phyloP scores from a whole-genome alignment of 108 stramenopile genomes.

The Craspedostauros australis region DNA sequence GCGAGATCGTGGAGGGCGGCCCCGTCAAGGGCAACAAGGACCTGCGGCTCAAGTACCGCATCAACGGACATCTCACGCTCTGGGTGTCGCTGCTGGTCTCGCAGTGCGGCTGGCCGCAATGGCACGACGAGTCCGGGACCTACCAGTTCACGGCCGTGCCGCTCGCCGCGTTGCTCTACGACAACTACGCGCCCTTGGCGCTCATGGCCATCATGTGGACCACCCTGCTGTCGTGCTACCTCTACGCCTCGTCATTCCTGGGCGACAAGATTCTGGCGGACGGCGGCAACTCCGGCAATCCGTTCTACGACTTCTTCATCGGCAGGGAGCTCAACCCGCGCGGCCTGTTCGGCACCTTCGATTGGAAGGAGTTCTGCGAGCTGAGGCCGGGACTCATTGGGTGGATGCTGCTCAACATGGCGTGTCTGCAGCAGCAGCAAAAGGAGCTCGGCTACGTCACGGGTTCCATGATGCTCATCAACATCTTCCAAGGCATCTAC shows the following conservation, averaged over 20 bases:
- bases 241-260: conserved; percentile 72
- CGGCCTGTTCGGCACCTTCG: conserved; percentile 48
- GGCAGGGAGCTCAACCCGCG: conserved; percentile 98
- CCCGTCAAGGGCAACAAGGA: conserved; percentile 29
- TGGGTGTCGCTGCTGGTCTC: conserved; percentile 67
- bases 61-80: conserved; percentile 94
- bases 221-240: conserved; percentile 48
- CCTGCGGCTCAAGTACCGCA: conserved; percentile 67
- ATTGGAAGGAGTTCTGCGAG: conserved; percentile 98
- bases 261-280: conserved; percentile 62
- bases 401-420: conserved; percentile 88
- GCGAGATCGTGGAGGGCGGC: conserved; percentile 72
- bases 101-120: conserved; percentile 33
- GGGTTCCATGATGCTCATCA: conserved; percentile 86
- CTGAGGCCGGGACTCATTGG: conserved; percentile 92
- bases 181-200: conserved; percentile 63
- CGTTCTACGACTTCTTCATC: conserved; percentile 93
- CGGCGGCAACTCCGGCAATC: conserved; percentile 79
- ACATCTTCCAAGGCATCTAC: conserved; percentile 89
- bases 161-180: conserved; percentile 64
- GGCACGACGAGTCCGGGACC: conserved; percentile 21
- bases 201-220: conserved; percentile 54
- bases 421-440: conserved; percentile 77
- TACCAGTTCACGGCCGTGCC: conserved; percentile 47
- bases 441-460: conserved; percentile 67